Conservation (phyloP, 768 basidiomycete genomes). For the Peribolospora baueri region DNA sequence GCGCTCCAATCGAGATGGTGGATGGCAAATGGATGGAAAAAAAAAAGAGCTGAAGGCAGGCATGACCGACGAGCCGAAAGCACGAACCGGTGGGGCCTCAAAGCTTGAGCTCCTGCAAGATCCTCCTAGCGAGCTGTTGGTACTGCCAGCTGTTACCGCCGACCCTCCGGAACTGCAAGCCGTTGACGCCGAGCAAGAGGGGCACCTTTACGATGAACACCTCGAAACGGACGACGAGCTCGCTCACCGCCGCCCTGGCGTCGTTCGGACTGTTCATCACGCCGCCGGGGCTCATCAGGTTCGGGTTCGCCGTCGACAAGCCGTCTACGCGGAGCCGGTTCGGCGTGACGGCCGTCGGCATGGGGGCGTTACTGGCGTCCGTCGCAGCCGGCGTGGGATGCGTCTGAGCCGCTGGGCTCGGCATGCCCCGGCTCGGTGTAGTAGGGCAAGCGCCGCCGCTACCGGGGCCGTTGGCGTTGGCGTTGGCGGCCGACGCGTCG, state of each 20-base stretch:
- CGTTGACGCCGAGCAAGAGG: constrained; percentile 41
- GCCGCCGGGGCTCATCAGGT: constrained; percentile 27
- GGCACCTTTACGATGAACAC: constrained; percentile 95
- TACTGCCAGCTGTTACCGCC: constrained; percentile 92
- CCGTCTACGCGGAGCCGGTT: constrained; percentile 8
- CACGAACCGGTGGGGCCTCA: background rate
- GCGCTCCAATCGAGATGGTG: too few species aligned
- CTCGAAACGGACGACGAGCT: constrained; percentile 78
- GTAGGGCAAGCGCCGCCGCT: too few species aligned
- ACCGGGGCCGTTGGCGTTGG: too few species aligned
- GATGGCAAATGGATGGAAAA: too few species aligned
- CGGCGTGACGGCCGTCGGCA: background rate
- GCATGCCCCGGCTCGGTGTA: too few species aligned
- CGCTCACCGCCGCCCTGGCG: constrained; percentile 16
- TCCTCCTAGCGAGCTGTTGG: constrained; percentile 43
- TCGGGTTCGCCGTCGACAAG: background rate
- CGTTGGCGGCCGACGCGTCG: too few species aligned
- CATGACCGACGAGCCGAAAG: too few species aligned
- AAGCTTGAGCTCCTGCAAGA: constrained; percentile 11
- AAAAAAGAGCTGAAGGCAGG: too few species aligned
- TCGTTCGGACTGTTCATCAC: background rate
- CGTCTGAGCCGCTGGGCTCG: too few species aligned
- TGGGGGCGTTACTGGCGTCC: too few species aligned
- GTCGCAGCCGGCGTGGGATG: too few species aligned
- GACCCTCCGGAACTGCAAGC: constrained; percentile 77